A percentile compares a stretch with the other conserved stretches of the same genome.
Conservation (phyloP, 2,329 filamentous ascomycete genomes). For the Sporothrix dimorphospora region DNA sequence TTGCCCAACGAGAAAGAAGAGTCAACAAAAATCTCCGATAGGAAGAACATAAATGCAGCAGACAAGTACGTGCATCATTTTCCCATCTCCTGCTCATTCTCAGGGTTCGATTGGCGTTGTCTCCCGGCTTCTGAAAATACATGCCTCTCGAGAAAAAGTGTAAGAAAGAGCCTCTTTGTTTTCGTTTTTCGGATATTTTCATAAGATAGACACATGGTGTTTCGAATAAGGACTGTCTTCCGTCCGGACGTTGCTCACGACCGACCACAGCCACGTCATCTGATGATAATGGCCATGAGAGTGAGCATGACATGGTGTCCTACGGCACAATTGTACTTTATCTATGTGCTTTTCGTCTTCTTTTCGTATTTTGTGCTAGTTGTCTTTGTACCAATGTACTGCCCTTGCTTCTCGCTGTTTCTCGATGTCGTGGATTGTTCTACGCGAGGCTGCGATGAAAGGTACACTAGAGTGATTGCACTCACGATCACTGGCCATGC, state of each 20-base stretch:
- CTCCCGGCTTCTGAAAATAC: background rate
- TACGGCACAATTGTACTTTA: background rate
- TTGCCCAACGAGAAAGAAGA: background rate
- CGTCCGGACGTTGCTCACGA: conserved; percentile 12
- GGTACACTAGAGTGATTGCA: background rate
- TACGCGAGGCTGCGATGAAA: conserved; percentile 12
- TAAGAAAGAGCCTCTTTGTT: background rate
- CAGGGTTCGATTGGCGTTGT: background rate
- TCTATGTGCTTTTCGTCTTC: background rate
- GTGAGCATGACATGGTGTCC: background rate
- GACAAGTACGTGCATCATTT: background rate
- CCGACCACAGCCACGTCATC: conserved; percentile 23
- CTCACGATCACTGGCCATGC: background rate
- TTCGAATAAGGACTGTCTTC: background rate
- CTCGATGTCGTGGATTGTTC: background rate
- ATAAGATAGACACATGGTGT: background rate
- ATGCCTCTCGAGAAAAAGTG: background rate
- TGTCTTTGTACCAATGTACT: background rate
- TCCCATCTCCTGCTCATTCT: background rate
- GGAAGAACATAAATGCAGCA: background rate
- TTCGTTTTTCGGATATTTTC: background rate
- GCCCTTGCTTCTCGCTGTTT: background rate
- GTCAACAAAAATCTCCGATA: conserved; percentile 6
- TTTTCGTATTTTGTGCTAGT: background rate
- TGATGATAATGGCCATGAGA: background rate